Evolutionary conservation across 306 rosid species (phyloP), one percentile per base, ranked within the genome.

Genomic region (Parietaria judaica): DNA sequence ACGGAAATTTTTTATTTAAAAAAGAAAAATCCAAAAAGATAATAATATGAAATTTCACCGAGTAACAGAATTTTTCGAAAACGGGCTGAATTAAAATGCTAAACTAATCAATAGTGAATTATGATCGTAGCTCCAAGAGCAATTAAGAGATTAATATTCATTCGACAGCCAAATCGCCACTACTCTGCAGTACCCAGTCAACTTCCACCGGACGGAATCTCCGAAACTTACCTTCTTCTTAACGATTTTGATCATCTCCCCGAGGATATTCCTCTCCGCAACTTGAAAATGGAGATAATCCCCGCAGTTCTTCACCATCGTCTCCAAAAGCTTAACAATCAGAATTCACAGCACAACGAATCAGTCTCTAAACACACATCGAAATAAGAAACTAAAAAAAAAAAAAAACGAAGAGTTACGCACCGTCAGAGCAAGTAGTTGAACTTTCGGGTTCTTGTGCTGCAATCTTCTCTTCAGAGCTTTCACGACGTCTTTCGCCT

Each of bases 281-380:
- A 94, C 89, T 80, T 94, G 99, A 63, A 78, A 81, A 78, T 94
- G 99, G 69, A 86, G 82, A 66, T 68, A 72, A 39, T 94, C 97
- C 75, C 99, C 99, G 66, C 97, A 94, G 72, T 94, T 94, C 90
- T 94, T 94, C 74, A 94, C 99, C 99, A 94, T 86, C 36, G 99
- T 94, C 78, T 94, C 99, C 73, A 94, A 74, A 39, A 94, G 97
- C 99, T 94, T 75, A 77, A 66, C 65, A 59, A 54, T 9, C 56
- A 36, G 63, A 63, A 64, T 72, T 43, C 39, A 68, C 61, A 67
- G 64, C 3, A 51, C 34, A 3, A 14, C 10, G 3, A 37, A 58
- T n/a, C 60, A 4, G 5, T 46, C 56, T 38, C 4, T 23, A 64
- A 45, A 51, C 16, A 59, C 14, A 14, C 56, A 56, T 56, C 12